Base-by-base conservation (phyloP, 2,329 filamentous ascomycete species). In the Aspergillus spinulosporus region DNA sequence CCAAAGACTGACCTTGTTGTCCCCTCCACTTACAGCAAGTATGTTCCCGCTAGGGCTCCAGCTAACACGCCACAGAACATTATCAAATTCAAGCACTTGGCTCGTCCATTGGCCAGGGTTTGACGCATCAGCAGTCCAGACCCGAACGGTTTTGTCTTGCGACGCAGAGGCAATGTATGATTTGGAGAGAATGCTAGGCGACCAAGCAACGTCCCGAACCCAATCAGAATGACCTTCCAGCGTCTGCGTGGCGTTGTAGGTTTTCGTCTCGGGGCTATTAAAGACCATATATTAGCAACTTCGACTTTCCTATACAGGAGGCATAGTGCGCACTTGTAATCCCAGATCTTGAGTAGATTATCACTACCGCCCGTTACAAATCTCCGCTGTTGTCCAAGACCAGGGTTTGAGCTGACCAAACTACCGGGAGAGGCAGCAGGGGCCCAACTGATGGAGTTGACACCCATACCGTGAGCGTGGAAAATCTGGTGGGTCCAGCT, bases 11-110 rank as follows among this genome's bases (percentile, higher is more conserved):
- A 99, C 92, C 78, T 95, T 92, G 81, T 99, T 99, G 77, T 99
- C 93, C 28, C 89, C 90, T 39, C 91, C 91, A 71, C 89, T 94
- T 60, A 97, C 91, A 7, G 94, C 94, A 66, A 99, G 81, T 14
- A 97, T 92, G 72, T 99, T 99, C 51, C 94, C 94, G 74, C 91
- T 96, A 71, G 97, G 80, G 67, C 92, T 96, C 94, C 94, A 99
- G 81, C 91, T 97, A 45, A 97, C 94, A 54, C 94, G 87, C 94
- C 94, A 99, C 57, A 96, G 84, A 46, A 92, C 88, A 3, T 88
- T 86, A 59, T 97, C 93, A 66, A 99, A 96, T 67, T 88, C 85
- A 62, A 99, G 82, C 42, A 89, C 85, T 74, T 95, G 94, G 75
- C 85, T 87, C 57, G 87, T 85, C 94, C 94, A 99, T 68, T 90